Conservation (phyloP, 1,284 basidiomycete species). For the Schizopora paradoxa region DNA sequence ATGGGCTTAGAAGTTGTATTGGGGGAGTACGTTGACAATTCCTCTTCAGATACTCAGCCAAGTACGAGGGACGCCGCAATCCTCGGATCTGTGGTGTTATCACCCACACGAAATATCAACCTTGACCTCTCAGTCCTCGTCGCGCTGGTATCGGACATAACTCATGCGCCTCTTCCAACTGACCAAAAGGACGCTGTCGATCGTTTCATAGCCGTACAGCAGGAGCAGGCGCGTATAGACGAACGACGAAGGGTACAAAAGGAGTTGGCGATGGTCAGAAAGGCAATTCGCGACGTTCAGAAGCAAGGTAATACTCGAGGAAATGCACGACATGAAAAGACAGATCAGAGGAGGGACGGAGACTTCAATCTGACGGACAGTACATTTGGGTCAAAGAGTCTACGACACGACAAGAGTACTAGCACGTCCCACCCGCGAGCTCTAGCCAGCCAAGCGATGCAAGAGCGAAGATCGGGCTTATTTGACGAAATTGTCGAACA, state of each 20-base stretch:
- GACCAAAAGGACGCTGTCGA: slow-evolving; percentile 50
- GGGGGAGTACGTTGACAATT: slow-evolving; percentile 44
- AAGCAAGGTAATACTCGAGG: slow-evolving; percentile 7
- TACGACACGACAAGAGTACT: slow-evolving; percentile 31
- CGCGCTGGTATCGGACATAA: slow-evolving; percentile 77
- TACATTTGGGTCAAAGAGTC: no score
- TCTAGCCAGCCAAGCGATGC: slow-evolving; percentile 57
- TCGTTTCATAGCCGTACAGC: slow-evolving; percentile 54
- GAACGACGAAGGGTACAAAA: slow-evolving; percentile 26
- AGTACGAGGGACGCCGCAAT: slow-evolving; percentile 4
- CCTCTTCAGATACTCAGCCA: slow-evolving; percentile 16
- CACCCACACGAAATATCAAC: slow-evolving; percentile 59
- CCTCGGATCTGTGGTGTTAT: slow-evolving; percentile 18
- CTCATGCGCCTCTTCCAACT: slow-evolving; percentile 63
- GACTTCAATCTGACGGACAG: no score
- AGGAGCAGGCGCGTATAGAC: slow-evolving; percentile 55
- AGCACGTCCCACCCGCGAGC: slow-evolving; percentile 59
- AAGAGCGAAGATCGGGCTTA: slow-evolving; percentile 66
- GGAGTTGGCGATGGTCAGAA: slow-evolving; percentile 1
- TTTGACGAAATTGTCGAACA: slow-evolving; percentile 58
- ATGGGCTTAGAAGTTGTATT: slow-evolving; percentile 66
- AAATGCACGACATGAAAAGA: neutral
- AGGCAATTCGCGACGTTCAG: slow-evolving; percentile 6
- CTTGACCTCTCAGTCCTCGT: slow-evolving; percentile 79
- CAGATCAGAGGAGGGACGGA: neutral